Evolutionary conservation across 2,329 filamentous ascomycete genomes (phyloP).

Genomic region (Phaeomoniella chlamydospora): DNA sequence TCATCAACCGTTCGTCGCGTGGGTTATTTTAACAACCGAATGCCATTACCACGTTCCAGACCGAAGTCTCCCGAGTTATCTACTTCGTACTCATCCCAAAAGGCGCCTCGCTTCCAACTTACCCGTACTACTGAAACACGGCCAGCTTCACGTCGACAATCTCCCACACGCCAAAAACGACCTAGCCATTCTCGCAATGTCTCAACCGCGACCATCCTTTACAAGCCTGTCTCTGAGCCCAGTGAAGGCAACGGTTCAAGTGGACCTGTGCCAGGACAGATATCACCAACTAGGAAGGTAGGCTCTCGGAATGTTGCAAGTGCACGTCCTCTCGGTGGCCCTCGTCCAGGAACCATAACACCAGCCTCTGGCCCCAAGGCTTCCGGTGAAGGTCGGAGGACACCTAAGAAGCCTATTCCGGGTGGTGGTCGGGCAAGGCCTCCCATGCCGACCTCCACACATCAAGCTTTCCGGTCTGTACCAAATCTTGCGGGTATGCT

Average conservation of each 20-base stretch:
- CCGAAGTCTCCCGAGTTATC: constrained; percentile 23
- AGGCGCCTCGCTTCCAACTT: background rate
- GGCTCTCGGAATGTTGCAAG: background rate
- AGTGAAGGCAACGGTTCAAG: background rate
- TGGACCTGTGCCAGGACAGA: background rate
- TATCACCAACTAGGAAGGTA: background rate
- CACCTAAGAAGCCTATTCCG: constrained; percentile 24
- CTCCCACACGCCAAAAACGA: background rate
- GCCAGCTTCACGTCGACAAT: constrained; percentile 1
- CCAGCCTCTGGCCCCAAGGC: constrained; percentile 7
- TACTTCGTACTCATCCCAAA: constrained; percentile 14
- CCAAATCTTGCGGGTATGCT: constrained; percentile 40
- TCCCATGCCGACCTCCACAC: constrained; percentile 35
- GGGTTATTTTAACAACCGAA: constrained; percentile 1
- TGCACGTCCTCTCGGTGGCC: background rate
- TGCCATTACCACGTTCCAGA: constrained; percentile 11
- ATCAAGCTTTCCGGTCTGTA: constrained; percentile 34
- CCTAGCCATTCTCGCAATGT: constrained; percentile 52
- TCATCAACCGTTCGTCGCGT: constrained; percentile 14
- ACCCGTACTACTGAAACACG: background rate
- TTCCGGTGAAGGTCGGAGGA: constrained; percentile 18
- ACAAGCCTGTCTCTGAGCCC: constrained; percentile 46
- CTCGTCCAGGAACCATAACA: constrained; percentile 9
- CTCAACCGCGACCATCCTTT: constrained; percentile 74
- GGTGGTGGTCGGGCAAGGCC: constrained; percentile 37